Percentiles rank a stretch among this genome's conserved stretches.
Evolutionary conservation across 1,284 basidiomycete genomes (phyloP).

Genomic region (Taiwanofungus camphoratus): DNA sequence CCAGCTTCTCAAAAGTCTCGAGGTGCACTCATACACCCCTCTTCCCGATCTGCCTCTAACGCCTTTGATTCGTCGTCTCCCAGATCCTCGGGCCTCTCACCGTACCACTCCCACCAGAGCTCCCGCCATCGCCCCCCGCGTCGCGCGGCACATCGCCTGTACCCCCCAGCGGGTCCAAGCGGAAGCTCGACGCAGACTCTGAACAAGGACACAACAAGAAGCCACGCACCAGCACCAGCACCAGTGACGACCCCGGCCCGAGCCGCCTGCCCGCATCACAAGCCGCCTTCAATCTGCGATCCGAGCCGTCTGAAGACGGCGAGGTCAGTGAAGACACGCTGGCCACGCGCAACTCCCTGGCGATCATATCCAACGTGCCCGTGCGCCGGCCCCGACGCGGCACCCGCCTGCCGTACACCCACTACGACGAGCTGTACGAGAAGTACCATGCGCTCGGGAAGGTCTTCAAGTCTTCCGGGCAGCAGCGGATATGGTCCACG

Average conservation of each 20-base stretch:
- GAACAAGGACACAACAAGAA: conserved; percentile 49
- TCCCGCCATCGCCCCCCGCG: conserved; percentile 63
- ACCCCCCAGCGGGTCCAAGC: conserved; percentile 50
- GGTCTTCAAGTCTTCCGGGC: conserved; percentile 69
- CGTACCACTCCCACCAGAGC: conserved; percentile 50
- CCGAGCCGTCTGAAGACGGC: conserved; percentile 31
- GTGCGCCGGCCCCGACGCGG: conserved; percentile 61
- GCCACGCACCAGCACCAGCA: conserved; percentile 40
- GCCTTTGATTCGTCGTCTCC: conserved; percentile 14
- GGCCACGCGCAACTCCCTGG: conserved; percentile 21
- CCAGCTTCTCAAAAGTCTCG: conserved; percentile 53
- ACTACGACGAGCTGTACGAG: conserved; percentile 42
- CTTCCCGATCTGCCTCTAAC: conserved; percentile 14
- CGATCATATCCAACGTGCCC: conserved; percentile 42
- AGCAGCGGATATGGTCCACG: conserved; percentile 67
- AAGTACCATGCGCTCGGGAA: conserved; percentile 59
- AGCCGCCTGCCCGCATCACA: conserved; percentile 31
- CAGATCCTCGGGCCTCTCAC: conserved; percentile 57
- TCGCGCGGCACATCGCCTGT: conserved; percentile 59
- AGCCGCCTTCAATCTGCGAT: conserved; percentile 24
- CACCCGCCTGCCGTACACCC: conserved; percentile 32
- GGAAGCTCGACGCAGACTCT: conserved; percentile 44
- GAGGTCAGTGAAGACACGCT: conserved; percentile 29
- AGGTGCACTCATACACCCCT: conserved; percentile 34
- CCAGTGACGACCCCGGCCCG: conserved; percentile 42